A percentile compares a stretch with the other conserved stretches of the same genome.
Evolutionary conservation across 2,329 filamentous ascomycete genomes (phyloP).

Genomic region (Emergomyces orientalis): DNA sequence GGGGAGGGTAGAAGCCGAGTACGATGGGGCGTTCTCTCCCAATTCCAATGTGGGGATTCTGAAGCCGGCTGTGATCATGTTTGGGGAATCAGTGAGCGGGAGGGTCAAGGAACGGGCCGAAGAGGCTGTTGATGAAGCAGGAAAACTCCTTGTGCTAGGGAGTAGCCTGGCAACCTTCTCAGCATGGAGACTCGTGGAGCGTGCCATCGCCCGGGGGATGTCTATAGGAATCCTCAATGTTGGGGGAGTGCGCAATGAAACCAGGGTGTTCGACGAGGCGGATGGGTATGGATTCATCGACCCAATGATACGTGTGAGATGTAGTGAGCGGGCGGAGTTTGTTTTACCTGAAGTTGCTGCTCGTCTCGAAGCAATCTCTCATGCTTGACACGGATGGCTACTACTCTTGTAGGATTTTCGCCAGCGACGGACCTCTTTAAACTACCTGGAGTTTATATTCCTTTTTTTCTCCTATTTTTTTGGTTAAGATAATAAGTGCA

Average conservation of each 20-base stretch:
- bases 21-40: constrained; percentile 67
- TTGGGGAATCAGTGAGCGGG: constrained; percentile 73
- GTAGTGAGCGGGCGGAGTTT: constrained; percentile 34
- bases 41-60: constrained; percentile 65
- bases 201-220: constrained; percentile 72
- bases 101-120: constrained; percentile 68
- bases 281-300: constrained; percentile 18
- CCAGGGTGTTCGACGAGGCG: constrained; percentile 31
- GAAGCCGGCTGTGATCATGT: constrained; percentile 93
- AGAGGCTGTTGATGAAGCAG: constrained; percentile 65
- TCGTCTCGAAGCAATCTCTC: constrained; percentile 16
- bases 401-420: neutral
- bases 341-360: constrained; percentile 35
- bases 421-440: neutral
- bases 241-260: constrained; percentile 41
- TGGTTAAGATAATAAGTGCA: neutral
- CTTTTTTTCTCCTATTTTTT: neutral
- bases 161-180: constrained; percentile 92
- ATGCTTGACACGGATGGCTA: neutral
- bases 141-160: constrained; percentile 67
- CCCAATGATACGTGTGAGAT: constrained; percentile 29
- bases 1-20: constrained; percentile 58
- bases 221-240: constrained; percentile 82
- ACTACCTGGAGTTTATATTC: neutral
- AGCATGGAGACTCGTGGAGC: constrained; percentile 79